A percentile compares a stretch with the other conserved stretches of the same genome.
Conservation (phyloP, 768 basidiomycete species). For the Rhodotorula sphaerocarpa region DNA sequence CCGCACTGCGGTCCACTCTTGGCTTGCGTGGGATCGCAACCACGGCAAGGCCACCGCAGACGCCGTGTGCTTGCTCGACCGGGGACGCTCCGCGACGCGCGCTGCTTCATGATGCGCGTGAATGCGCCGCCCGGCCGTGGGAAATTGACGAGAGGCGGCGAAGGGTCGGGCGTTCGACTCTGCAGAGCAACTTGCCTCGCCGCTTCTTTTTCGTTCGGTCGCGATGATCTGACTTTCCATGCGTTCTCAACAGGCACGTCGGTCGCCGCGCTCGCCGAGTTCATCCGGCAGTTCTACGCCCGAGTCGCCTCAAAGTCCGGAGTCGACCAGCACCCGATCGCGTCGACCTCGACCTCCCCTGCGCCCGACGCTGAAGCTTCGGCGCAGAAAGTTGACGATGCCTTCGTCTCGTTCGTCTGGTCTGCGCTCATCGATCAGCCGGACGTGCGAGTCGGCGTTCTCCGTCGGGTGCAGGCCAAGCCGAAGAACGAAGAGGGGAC, state of each 20-base stretch:
- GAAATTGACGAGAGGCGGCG: neutral
- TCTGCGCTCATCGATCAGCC: conserved; percentile 66
- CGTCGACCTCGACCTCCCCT: conserved; percentile 39
- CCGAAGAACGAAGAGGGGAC: too few relatives aligned
- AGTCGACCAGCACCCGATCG: neutral
- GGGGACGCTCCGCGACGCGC: conserved; percentile 10
- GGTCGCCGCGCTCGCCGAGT: conserved; percentile 50
- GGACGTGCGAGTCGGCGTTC: conserved; percentile 63
- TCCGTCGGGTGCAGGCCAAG: too few relatives aligned
- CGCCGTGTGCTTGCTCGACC: too few relatives aligned
- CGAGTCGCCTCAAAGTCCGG: conserved; percentile 32
- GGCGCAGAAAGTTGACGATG: conserved; percentile 61
- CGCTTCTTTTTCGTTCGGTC: neutral
- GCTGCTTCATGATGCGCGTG: neutral
- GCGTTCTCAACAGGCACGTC: conserved; percentile 68
- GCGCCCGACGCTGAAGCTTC: conserved; percentile 32
- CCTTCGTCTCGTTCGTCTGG: conserved; percentile 74
- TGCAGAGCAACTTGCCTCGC: conserved; percentile 4
- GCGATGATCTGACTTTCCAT: too few relatives aligned
- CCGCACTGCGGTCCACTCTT: too few relatives aligned
- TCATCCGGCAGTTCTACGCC: conserved; percentile 57
- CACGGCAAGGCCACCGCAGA: too few relatives aligned
- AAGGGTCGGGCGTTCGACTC: conserved; percentile 30
- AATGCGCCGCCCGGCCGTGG: neutral
- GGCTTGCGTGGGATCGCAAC: too few relatives aligned